A percentile compares a stretch with the other conserved stretches of the same genome.
These are phyloP conservation scores for Trichosporon faecale DNA, from an alignment of 1,284 basidiomycete species.

Conservation along the genomic window DNA sequence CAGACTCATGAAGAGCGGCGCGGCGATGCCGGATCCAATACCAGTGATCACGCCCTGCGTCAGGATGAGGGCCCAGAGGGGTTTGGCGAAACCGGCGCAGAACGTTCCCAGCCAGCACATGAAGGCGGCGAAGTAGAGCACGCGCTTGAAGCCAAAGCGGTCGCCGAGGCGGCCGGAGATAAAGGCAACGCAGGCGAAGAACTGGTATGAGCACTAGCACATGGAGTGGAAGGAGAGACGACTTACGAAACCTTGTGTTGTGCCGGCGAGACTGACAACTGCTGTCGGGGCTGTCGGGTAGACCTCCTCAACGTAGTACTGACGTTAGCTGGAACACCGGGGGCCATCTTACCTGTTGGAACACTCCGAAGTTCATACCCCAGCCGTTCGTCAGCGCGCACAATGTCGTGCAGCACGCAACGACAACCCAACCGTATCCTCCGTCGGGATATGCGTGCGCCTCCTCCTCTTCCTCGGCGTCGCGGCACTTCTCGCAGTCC, in stretches of 20 bases:
- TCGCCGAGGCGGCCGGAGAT: conserved; percentile 21
- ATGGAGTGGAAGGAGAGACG: neutral
- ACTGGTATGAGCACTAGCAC: neutral
- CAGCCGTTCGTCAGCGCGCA: conserved; percentile 33
- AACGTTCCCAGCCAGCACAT: conserved; percentile 33
- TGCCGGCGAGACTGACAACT: conserved; percentile 26
- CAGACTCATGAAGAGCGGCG: conserved; percentile 43
- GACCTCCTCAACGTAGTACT: conserved; percentile 32
- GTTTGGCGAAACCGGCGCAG: conserved; percentile 13
- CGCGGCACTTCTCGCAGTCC: neutral
- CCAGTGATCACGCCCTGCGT: conserved; percentile 34
- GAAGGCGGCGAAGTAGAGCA: conserved; percentile 25
- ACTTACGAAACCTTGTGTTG: conserved; percentile 18
- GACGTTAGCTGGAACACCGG: conserved; percentile 8
- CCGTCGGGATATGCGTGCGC: conserved; percentile 47
- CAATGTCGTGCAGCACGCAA: conserved; percentile 34
- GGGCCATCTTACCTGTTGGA: conserved; percentile 29
- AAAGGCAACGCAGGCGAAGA: conserved; percentile 13
- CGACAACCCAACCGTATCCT: conserved; percentile 45
- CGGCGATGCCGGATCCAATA: conserved; percentile 33
- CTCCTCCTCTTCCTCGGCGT: neutral
- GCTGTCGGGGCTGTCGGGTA: conserved; percentile 25
- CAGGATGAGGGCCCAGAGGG: conserved; percentile 18
- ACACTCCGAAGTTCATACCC: conserved; percentile 40
- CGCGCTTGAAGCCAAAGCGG: conserved; percentile 34